These are phyloP conservation scores for Globisporangium barbulae DNA, from an alignment of 352 stramenopile genomes.

Conservation along the genomic window DNA sequence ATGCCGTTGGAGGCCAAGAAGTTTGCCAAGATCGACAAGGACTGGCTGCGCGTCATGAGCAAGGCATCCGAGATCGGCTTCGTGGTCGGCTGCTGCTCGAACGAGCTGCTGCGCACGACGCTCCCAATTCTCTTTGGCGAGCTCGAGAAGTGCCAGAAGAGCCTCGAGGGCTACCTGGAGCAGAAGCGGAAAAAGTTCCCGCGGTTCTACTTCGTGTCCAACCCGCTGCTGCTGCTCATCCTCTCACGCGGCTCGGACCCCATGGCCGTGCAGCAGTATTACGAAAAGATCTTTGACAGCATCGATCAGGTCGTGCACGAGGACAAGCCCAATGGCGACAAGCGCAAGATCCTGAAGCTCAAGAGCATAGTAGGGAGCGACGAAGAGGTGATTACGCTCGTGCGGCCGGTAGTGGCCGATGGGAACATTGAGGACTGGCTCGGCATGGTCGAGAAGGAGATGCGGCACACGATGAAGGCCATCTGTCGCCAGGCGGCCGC, in stretches of 20 bases:
- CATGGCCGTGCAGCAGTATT: constrained; percentile 76
- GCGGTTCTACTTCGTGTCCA: constrained; percentile 92
- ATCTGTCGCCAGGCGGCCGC: constrained; percentile 58
- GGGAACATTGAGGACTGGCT: constrained; percentile 89
- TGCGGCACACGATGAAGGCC: constrained; percentile 62
- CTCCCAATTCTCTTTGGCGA: constrained; percentile 87
- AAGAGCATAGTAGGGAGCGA: constrained; percentile 69
- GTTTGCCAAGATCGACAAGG: constrained; percentile 91
- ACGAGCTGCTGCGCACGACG: constrained; percentile 79
- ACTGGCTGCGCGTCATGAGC: constrained; percentile 90
- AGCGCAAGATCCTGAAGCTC: constrained; percentile 68
- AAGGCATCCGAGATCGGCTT: constrained; percentile 76
- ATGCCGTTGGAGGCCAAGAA: constrained; percentile 92
- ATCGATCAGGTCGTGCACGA: constrained; percentile 80
- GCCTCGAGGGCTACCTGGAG: constrained; percentile 88
- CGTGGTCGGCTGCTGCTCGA: constrained; percentile 78
- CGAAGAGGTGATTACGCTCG: constrained; percentile 72
- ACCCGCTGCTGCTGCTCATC: constrained; percentile 88
- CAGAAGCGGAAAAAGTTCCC: constrained; percentile 91
- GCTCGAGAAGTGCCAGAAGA: constrained; percentile 92
- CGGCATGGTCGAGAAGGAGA: constrained; percentile 59
- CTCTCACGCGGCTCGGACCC: constrained; percentile 85
- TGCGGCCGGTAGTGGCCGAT: constrained; percentile 46
- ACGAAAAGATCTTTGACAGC: constrained; percentile 87
- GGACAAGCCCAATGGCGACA: constrained; percentile 25